These are phyloP conservation scores for Durio zibethinus DNA, from an alignment of 345 rosid species.

Conservation along the genomic window DNA sequence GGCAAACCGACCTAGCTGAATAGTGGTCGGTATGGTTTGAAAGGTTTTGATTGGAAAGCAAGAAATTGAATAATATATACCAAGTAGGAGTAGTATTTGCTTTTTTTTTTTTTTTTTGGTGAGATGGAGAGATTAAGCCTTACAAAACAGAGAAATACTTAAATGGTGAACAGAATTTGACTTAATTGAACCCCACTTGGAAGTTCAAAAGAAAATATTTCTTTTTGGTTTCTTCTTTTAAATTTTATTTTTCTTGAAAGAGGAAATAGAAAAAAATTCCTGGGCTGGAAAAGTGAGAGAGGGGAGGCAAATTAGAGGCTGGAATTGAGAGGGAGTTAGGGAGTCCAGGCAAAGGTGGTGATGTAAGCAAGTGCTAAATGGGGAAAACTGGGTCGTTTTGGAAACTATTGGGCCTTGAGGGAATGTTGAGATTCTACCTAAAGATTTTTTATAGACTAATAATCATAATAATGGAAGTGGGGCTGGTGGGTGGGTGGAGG, in stretches of 20 bases:
- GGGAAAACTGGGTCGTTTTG: background rate
- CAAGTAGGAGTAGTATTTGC: background rate
- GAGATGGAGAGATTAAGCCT: too few species aligned
- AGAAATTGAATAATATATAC: background rate
- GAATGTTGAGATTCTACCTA: constrained; percentile 44
- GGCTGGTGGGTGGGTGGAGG: constrained; percentile 3
- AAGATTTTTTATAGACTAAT: constrained; percentile 32
- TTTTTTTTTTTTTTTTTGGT: constrained; percentile 12
- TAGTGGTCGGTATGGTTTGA: background rate
- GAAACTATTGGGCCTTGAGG: constrained; percentile 39
- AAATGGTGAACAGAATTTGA: constrained; percentile 42
- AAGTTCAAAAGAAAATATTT: background rate
- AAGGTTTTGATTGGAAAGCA: background rate
- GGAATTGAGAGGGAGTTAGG: background rate
- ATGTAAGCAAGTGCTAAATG: constrained; percentile 5
- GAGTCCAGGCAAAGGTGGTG: constrained; percentile 4
- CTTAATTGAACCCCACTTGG: constrained; percentile 20
- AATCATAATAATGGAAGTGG: constrained; percentile 17
- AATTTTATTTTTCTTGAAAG: too few species aligned
- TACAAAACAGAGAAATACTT: too few species aligned
- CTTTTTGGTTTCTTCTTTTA: background rate
- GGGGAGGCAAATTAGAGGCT: background rate
- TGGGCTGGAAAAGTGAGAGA: constrained; percentile 4
- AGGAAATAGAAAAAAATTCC: background rate
- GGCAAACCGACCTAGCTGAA: background rate